Base-by-base conservation (phyloP, 371 early-diverging fungal genomes). In the Dichotomocladium elegans region DNA sequence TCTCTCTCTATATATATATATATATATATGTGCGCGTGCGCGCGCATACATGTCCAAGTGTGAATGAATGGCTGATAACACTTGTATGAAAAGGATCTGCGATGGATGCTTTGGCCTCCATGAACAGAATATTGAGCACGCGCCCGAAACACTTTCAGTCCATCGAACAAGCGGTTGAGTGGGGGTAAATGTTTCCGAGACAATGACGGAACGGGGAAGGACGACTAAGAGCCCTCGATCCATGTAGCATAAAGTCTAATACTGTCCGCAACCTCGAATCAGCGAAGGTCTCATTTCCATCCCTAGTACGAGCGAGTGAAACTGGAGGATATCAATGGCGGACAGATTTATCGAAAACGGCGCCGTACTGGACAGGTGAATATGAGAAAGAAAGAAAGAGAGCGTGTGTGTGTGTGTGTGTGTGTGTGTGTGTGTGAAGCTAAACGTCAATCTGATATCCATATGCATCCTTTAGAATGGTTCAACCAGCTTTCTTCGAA, bases 401-500 rank as follows among this genome's bases (percentile, higher is more conserved):
- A n/a, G n/a, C n/a, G n/a, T n/a, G n/a, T n/a, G n/a, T n/a, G n/a
- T n/a, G n/a, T n/a, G n/a, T n/a, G n/a, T n/a, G n/a, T n/a, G n/a
- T n/a, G n/a, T n/a, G n/a, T n/a, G n/a, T n/a, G n/a, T n/a, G n/a
- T n/a, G n/a, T n/a, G n/a, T 29, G 24, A 22, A 43, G 12, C 9
- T 30, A 31, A 41, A 4, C 11, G n/a, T 6, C 10, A 21, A 3
- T 2, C n/a, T 17, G 26, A 17, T 15, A 5, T 26, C 4, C 34
- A 3, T 6, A 31, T 11, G 37, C n/a, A 8, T 41, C 29, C 10
- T 21, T 30, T 52, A 77, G 89, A 76, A 12, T 97, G 98, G 98
- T 97, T 93, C 64, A 59, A 63, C 15, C 89, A 84, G 1, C 53
- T 97, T 55, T 92, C 94, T 6, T 62, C 72, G 21, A 90, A 91